Evolutionary conservation across 140 eudicot genomes (phyloP), one percentile per base, ranked within the genome.

Genomic region (Flaveria floridana): DNA sequence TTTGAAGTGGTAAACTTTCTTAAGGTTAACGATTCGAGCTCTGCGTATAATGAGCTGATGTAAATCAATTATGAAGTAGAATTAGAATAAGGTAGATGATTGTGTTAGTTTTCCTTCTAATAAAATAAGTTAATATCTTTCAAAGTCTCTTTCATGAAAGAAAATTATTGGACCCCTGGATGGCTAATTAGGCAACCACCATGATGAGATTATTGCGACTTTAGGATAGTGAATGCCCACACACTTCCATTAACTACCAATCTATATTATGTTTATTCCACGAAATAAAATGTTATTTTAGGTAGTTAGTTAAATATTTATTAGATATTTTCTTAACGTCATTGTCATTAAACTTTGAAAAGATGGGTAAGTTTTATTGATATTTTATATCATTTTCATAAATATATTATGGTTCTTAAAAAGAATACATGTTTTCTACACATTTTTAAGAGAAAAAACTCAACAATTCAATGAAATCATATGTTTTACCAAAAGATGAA

Each of bases 181-280:
- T 65, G 3, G 50, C 50, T 15, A 64, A 15, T n/a, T 34, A 65
- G 39, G 70, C 51, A 65, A 34, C 51, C 50, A 34, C 51, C 70
- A 30, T 7, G 23, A 64, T 64, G 48, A 14, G 50, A 64, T 64
- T 64, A 64, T 34, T n/a, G 44, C 7, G 15, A 37, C 46, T 63
- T 63, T 30, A 19, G 44, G 68, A 63, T 28, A 19, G n/a, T 64
- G 23, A 58, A 64, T 64, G 70, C 44, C 70, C 48, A 64, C 70
- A 63, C 68, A 64, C 48, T 64, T 15, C 16, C 48, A 37, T 2
- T 65, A 65, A 37, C 70, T 25, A 65, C 51, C 25, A 15, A 37
- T n/a, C n/a, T 30, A 34, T 64, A 64, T 63, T 64, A 64, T 64
- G 48, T n/a, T 37, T 30, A 64, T 34, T 30, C 10, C 37, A 4